phyloP scores from a whole-genome alignment of 2,329 filamentous ascomycete genomes.

The Trichoderma cornu-damae region DNA sequence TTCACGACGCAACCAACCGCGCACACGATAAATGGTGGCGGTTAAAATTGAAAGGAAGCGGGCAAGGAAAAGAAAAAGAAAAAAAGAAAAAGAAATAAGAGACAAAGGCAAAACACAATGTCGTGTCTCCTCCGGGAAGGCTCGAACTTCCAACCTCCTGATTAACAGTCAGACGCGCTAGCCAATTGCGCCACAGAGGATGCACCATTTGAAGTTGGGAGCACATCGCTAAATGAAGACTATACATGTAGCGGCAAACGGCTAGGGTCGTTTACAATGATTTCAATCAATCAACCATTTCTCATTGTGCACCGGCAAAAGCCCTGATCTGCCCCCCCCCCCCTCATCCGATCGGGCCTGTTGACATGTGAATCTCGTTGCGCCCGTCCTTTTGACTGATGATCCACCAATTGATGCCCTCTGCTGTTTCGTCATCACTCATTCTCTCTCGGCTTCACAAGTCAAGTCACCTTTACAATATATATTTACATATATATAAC shows the following conservation, averaged over 20 bases:
- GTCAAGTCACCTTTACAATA: neutral
- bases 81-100: neutral
- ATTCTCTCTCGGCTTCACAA: no score
- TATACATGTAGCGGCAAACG: neutral
- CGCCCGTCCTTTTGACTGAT: neutral
- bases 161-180: constrained; percentile 57
- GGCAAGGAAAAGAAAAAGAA: neutral
- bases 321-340: no score
- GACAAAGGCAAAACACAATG: no score
- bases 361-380: constrained; percentile 10
- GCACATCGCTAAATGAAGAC: neutral
- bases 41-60: no score
- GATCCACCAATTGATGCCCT: no score
- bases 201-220: neutral
- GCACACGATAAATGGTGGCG: no score
- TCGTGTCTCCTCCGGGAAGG: constrained; percentile 20
- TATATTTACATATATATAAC: neutral
- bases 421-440: neutral
- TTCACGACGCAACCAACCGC: no score
- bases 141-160: constrained; percentile 22
- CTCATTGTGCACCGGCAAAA: no score
- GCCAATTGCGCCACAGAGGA: constrained; percentile 46
- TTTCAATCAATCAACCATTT: no score
- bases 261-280: no score
- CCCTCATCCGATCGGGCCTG: neutral